These are phyloP conservation scores for Candida berthetii DNA, from an alignment of 805 yeast species.

Conservation along the genomic window DNA sequence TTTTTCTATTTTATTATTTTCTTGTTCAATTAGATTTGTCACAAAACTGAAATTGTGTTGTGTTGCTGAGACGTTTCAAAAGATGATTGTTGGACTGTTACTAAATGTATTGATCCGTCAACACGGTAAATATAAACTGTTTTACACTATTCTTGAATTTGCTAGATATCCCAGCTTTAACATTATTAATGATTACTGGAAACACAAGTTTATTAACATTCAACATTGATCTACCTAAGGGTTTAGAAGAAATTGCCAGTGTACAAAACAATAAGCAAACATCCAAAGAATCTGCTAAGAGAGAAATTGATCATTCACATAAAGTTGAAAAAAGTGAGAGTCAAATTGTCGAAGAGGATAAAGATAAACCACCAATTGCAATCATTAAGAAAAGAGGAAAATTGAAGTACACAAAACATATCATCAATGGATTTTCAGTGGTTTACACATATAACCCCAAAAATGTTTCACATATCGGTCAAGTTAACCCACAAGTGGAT, in stretches of 20 bases:
- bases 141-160: too few species aligned
- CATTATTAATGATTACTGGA: not conserved
- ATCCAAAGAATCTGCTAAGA: not conserved
- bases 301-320: not conserved
- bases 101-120: too few species aligned
- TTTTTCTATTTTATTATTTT: too few species aligned
- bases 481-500: not conserved
- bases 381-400: not conserved
- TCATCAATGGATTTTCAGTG: not conserved
- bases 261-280: too few species aligned
- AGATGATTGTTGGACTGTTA: too few species aligned
- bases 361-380: not conserved
- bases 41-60: too few species aligned
- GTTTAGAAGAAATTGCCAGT: not conserved
- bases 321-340: not conserved
- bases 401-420: not conserved
- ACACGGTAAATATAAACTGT: too few species aligned
- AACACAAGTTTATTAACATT: not conserved
- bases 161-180: not conserved
- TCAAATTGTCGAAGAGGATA: not conserved
- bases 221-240: not conserved
- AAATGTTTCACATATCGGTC: not conserved
- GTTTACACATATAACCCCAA: not conserved
- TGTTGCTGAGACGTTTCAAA: too few species aligned
- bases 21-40: too few species aligned